Base-by-base conservation (phyloP, 2,329 filamentous ascomycete genomes). In the Ascochyta fabae region DNA sequence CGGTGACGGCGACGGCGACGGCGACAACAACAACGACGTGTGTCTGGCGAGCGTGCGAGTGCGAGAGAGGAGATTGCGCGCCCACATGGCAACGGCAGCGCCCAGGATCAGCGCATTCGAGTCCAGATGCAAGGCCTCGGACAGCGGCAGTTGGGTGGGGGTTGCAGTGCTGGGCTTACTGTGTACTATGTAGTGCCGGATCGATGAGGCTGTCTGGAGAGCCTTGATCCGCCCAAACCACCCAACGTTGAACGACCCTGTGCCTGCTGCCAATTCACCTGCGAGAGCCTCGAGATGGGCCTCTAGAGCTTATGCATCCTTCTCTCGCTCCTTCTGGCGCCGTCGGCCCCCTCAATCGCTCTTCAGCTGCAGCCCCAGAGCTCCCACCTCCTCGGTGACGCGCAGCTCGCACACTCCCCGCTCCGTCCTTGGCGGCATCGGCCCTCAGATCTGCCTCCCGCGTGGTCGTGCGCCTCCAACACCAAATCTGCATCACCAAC, bases 81-180 rank as follows among this genome's bases (percentile, higher is more conserved):
- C 67, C 68, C 67, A 75, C 71, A 75, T 75, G 48, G 62, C 62
- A 59, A 65, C 44, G 53, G 54, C 44, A 52, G 48, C 41, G 58
- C 57, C 64, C 56, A 56, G 64, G 67, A 64, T 70, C 66, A 61
- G 62, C 61, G 55, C 58, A 59, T 58, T 53, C 57, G 59, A 66
- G 56, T 65, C 62, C 62, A 61, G 61, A 60, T 65, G 62, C 64
- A 64, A 59, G 60, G 52, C 61, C 40, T 66, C 62, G 61, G 62
- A 53, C 60, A 55, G 60, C 68, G 68, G 67, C 64, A 68, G 60
- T 65, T 61, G 47, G 56, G 56, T 59, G 49, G 50, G 60, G 58
- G 60, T 46, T 42, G 47, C 38, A 33, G 43, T 53, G 51, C 54
- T 59, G 51, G 62, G 54, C 19, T 19, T 19, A 51, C 45, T 26